Evolutionary conservation across 2,329 filamentous ascomycete genomes (phyloP).

Genomic region (Didymosphaeria variabile): DNA sequence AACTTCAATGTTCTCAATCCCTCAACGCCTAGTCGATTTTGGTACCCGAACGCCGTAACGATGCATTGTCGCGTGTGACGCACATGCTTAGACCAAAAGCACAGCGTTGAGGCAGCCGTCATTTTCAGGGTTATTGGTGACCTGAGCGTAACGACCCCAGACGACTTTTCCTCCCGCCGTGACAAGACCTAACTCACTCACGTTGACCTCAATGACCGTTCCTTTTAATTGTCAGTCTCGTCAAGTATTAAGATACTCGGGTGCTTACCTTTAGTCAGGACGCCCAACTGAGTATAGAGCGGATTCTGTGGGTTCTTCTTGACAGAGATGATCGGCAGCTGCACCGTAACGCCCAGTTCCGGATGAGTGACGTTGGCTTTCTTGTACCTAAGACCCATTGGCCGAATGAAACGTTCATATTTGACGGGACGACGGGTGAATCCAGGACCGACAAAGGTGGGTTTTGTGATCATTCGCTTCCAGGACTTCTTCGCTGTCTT

Average conservation of each 20-base stretch:
- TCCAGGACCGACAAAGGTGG: slow-evolving; percentile 88
- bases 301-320: slow-evolving; percentile 91
- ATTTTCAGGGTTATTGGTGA: slow-evolving; percentile 51
- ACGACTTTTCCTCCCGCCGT: slow-evolving; percentile 84
- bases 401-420: slow-evolving; percentile 58
- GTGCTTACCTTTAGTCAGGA: slow-evolving; percentile 34
- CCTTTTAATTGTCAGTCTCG: background rate
- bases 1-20: background rate
- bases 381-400: slow-evolving; percentile 78
- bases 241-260: too few relatives aligned
- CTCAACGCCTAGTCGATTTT: slow-evolving; percentile 16
- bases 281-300: slow-evolving; percentile 89
- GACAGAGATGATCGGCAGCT: slow-evolving; percentile 71
- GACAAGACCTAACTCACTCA: slow-evolving; percentile 87
- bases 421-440: slow-evolving; percentile 91
- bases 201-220: slow-evolving; percentile 84
- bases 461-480: slow-evolving; percentile 82
- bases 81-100: slow-evolving; percentile 37
- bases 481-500: slow-evolving; percentile 87
- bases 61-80: slow-evolving; percentile 8
- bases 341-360: slow-evolving; percentile 78
- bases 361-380: slow-evolving; percentile 79
- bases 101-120: slow-evolving; percentile 51
- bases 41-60: slow-evolving; percentile 1
- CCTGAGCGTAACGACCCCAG: slow-evolving; percentile 47